Evolutionary conservation across 257 asterid species (phyloP), one percentile per base, ranked within the genome.

Genomic region (Marsdenia floribunda): DNA sequence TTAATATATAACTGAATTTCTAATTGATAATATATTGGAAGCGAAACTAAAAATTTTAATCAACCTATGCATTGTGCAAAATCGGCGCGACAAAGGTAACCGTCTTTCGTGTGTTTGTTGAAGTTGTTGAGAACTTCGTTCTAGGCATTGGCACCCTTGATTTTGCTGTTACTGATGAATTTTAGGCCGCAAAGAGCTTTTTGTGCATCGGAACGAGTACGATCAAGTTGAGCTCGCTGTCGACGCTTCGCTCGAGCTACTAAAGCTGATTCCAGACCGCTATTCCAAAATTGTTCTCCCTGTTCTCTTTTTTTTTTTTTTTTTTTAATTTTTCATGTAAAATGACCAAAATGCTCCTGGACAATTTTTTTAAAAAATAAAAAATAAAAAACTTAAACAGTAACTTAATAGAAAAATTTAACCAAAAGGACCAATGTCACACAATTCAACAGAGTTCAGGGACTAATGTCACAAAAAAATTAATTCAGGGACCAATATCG

Each of bases 61-160:
- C 50, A 72, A 94, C 99, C 99, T 76, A 94, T 94, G 92, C 97
- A 94, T 89, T 92, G 92, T 16, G 97, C 97, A 38, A 94, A 94
- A 83, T 92, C 96, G 4, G 88, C 70, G 49, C 97, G 96, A 79
- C 77, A 44, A 71, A 94, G 97, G 69, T 86, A 87, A 19, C 96
- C 96, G 77, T 94, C 96, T 75, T 82, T 88, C 73, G 92, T 89
- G 50, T 92, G 88, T 82, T 83, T 90, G 70, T 86, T 78, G 72
- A 90, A 94, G 74, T 85, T 92, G 67, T 59, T 73, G 76, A 87
- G 81, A 7, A 94, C 97, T 78, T 90, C 92, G 55, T 86, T 90
- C 97, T 96, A 90, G 22, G 89, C 97, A 57, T 90, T 91, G 18
- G 85, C 82, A 70, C 89, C 86, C 81, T 86, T 94, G 19, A 84